phyloP scores from a whole-genome alignment of 495 filamentous ascomycete genomes.

The Aspergillus egyptiacus region DNA sequence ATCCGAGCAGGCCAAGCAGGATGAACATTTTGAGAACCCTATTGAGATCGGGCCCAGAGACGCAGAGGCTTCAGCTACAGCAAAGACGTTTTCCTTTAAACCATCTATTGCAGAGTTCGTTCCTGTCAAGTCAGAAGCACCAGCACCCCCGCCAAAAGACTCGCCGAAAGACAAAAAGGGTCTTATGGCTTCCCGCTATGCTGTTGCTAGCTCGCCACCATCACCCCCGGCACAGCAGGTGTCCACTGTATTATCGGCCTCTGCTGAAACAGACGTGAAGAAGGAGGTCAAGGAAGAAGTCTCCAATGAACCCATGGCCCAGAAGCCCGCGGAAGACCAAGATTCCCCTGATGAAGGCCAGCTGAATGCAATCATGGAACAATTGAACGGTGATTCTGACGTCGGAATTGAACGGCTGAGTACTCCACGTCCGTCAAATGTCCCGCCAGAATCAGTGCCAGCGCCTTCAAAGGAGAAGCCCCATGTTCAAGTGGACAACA shows the following conservation, averaged over 20 bases:
- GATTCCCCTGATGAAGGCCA: conserved; percentile 63
- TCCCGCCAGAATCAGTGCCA: conserved; percentile 30
- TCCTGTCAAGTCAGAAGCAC: conserved; percentile 34
- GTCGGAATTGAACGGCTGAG: conserved; percentile 61
- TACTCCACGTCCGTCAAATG: conserved; percentile 42
- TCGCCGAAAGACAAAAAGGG: conserved; percentile 16
- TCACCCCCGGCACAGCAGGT: conserved; percentile 13
- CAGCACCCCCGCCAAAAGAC: conserved; percentile 9
- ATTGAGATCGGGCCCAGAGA: conserved; percentile 23
- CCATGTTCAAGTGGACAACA: conserved; percentile 49
- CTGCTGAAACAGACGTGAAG: neutral
- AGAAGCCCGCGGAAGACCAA: conserved; percentile 15
- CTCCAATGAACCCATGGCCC: conserved; percentile 11
- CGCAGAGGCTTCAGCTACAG: conserved; percentile 54
- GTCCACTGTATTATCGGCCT: neutral
- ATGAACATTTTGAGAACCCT: conserved; percentile 18
- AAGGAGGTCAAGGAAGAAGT: conserved; percentile 8
- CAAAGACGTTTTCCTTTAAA: conserved; percentile 62
- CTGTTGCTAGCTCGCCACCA: conserved; percentile 23
- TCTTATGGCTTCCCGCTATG: conserved; percentile 39
- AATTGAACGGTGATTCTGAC: conserved; percentile 66
- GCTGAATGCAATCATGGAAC: conserved; percentile 80
- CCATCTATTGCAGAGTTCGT: conserved; percentile 43
- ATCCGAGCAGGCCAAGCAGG: neutral
- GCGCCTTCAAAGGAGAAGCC: conserved; percentile 50